Conservation (phyloP, 164 flowering plant species). For the Vitis rupestris region DNA sequence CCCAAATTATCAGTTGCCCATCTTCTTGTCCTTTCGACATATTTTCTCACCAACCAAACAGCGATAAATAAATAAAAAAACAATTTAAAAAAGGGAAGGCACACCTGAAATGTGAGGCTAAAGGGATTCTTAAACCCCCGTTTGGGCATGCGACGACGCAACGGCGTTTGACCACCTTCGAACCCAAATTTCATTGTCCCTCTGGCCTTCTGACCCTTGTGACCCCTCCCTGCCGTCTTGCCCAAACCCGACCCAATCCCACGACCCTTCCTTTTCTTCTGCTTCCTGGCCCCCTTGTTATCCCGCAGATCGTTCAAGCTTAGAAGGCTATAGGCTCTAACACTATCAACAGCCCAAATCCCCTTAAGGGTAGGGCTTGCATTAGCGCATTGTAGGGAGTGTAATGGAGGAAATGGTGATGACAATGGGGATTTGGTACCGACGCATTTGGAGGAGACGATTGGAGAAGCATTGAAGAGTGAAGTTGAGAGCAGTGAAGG, state of each 20-base stretch:
- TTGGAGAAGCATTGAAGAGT: too few relatives aligned
- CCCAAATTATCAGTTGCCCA: not conserved
- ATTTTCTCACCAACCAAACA: not conserved
- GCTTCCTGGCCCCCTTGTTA: conserved; percentile 69
- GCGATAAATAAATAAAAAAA: not conserved
- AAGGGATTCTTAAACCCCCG: conserved; percentile 91
- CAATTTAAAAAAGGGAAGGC: not conserved
- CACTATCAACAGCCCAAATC: conserved; percentile 3
- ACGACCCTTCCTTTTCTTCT: conserved; percentile 90
- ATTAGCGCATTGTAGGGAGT: too few relatives aligned
- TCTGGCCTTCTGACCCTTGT: conserved; percentile 92
- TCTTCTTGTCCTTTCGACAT: too few relatives aligned
- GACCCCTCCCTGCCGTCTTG: conserved; percentile 94
- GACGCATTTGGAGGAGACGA: too few relatives aligned
- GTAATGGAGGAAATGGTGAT: too few relatives aligned
- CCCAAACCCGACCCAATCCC: conserved; percentile 97
- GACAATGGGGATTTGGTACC: too few relatives aligned
- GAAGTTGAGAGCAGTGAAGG: too few relatives aligned
- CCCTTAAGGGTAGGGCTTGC: too few relatives aligned
- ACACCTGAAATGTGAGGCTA: conserved; percentile 81
- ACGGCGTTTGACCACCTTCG: conserved; percentile 98
- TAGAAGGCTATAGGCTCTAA: conserved; percentile 59
- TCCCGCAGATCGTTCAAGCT: conserved; percentile 80
- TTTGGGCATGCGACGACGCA: conserved; percentile 80
- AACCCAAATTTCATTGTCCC: conserved; percentile 79